Evolutionary conservation across 352 stramenopile genomes (phyloP).

Genomic region (Phytophthora colocasiae): DNA sequence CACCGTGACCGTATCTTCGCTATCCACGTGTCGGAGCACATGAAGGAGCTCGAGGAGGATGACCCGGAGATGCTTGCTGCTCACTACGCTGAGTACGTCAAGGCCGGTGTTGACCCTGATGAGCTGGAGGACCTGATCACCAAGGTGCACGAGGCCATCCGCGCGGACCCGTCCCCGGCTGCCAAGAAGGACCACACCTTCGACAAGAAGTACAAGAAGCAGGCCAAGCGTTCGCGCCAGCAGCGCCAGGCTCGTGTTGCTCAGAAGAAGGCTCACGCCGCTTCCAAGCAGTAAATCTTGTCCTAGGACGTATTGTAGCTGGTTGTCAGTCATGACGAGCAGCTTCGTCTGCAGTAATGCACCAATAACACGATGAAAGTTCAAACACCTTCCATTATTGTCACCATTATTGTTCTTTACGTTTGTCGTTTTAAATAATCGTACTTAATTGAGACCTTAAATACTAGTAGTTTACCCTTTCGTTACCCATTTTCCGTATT

Average conservation of each 20-base stretch:
- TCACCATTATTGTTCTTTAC: conserved; percentile 6
- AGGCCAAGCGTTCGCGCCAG: conserved; percentile 93
- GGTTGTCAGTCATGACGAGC: not conserved
- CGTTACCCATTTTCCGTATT: not conserved
- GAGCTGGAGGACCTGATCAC: conserved; percentile 93
- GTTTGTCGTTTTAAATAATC: not conserved
- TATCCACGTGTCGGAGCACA: conserved; percentile 98
- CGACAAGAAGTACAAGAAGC: conserved; percentile 96
- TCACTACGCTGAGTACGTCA: conserved; percentile 97
- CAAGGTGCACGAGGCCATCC: conserved; percentile 97
- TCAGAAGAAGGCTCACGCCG: conserved; percentile 96
- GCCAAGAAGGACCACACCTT: conserved; percentile 92
- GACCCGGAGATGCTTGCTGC: conserved; percentile 98
- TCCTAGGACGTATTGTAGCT: conserved; percentile 1
- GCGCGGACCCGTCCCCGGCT: conserved; percentile 94
- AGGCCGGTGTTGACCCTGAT: conserved; percentile 93
- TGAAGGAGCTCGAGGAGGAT: conserved; percentile 99
- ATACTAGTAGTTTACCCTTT: conserved; percentile 3
- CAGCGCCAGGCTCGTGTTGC: conserved; percentile 96
- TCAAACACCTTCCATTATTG: conserved; percentile 33
- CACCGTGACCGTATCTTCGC: conserved; percentile 99
- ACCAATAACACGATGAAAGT: conserved; percentile 49
- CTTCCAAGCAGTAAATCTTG: conserved; percentile 57
- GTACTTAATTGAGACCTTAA: not conserved
- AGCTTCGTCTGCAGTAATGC: conserved; percentile 16